Conservation (phyloP, 352 stramenopile genomes). For the Phytophthora rubi region DNA sequence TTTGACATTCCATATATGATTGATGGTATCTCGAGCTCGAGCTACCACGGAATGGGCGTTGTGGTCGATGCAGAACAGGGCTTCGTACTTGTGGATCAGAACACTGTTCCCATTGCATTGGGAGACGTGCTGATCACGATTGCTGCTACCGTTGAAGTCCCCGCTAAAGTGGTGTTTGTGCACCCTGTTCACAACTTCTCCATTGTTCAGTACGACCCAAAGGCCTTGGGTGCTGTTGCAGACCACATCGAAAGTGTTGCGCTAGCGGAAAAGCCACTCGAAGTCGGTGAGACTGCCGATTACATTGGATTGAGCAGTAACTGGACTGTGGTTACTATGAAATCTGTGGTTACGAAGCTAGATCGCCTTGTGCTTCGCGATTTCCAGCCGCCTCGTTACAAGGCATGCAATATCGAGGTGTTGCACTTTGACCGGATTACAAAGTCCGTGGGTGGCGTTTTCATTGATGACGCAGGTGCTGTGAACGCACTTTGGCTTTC, state of each 20-base stretch:
- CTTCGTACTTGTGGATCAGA: constrained; percentile 93
- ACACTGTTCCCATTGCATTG: constrained; percentile 90
- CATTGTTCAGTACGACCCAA: constrained; percentile 90
- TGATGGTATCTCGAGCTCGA: constrained; percentile 90
- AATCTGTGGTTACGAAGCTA: constrained; percentile 86
- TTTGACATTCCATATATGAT: constrained; percentile 94
- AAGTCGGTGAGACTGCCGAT: constrained; percentile 79
- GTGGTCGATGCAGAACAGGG: constrained; percentile 85
- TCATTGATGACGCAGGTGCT: constrained; percentile 74
- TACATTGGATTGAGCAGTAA: constrained; percentile 89
- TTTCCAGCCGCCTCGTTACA: constrained; percentile 87
- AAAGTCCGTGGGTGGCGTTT: constrained; percentile 85
- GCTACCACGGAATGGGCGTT: constrained; percentile 89
- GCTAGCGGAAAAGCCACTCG: constrained; percentile 66
- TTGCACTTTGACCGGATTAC: constrained; percentile 91
- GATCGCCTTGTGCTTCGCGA: constrained; percentile 83
- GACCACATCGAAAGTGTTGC: constrained; percentile 63
- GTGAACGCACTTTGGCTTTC: constrained; percentile 87
- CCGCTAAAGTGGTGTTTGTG: constrained; percentile 89
- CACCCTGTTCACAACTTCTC: constrained; percentile 94
- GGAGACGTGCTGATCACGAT: constrained; percentile 91
- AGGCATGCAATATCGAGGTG: constrained; percentile 85
- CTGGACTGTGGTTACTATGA: constrained; percentile 89
- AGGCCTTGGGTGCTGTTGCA: constrained; percentile 63
- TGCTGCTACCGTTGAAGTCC: constrained; percentile 87